Base-by-base conservation (phyloP, 164 flowering plant species). In the Nelumbo lutea region DNA sequence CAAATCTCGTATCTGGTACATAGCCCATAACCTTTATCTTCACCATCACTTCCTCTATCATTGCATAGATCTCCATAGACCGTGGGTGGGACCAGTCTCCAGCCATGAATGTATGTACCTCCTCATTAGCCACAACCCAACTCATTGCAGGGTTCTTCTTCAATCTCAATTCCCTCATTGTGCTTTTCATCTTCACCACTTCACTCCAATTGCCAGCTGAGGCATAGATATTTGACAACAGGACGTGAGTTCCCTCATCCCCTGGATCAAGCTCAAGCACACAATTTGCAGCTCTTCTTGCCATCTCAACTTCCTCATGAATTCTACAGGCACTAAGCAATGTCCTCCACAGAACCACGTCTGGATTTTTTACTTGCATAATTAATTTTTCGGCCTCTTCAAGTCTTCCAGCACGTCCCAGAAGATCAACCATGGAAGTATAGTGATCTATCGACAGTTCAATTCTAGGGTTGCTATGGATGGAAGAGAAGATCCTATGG, bases 341-440 rank as follows among this genome's bases (percentile, higher is more conserved):
- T 62, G 82, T 76, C 75, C 86, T 79, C 84, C 83, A 86, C 27
- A 82, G 63, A 59, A 85, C 87, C 5, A 78, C 78, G 73, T 80
- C 87, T 4, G 87, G 85, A 11, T 73, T 68, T 38, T 59, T 58
- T 0, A 79, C 77, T 66, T 79, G 64, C 40, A 40, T 65, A 53
- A 80, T 75, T 15, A 85, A 45, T 58, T 43, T 68, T 75, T 83
- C 85, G 39, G 85, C 89, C 63, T 83, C 87, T 72, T 79, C 59
- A 6, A 85, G 79, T 62, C 76, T 80, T 62, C 89, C 83, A 68
- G 80, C 77, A 42, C 85, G 80, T 5, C 87, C 89, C 42, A 85
- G 74, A 43, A 85, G 59, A 79, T 82, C 84, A 70, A 85, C 79
- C 87, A 83, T 79, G 77, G 87, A 83, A 47, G 83, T 73, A 68